Evolutionary conservation across 805 yeast species (phyloP).

Genomic region (Myxozyma monticola): DNA sequence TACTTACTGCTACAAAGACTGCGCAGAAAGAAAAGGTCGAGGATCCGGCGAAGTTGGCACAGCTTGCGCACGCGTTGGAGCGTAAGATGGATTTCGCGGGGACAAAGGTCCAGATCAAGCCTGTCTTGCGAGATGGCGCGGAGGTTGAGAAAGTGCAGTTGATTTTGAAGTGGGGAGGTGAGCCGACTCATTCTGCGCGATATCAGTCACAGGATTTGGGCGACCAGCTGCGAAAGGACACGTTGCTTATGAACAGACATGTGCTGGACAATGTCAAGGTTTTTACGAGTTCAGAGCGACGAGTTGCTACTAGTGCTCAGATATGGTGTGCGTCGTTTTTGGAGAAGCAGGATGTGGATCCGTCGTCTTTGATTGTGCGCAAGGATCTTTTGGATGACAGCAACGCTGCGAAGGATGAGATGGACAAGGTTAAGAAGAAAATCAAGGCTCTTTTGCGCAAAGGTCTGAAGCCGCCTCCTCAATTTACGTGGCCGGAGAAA

Average conservation of each 20-base stretch:
- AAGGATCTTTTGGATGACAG: conserved; percentile 93
- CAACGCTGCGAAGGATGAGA: conserved; percentile 94
- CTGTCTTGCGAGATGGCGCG: conserved; percentile 58
- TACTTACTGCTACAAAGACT: conserved; percentile 74
- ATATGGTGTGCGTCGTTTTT: conserved; percentile 77
- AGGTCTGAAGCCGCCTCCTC: conserved; percentile 96
- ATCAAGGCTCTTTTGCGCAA: conserved; percentile 90
- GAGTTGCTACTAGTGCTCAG: conserved; percentile 91
- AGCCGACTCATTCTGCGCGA: conserved; percentile 95
- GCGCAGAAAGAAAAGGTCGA: conserved; percentile 73
- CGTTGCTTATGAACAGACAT: conserved; percentile 77
- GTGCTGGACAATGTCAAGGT: conserved; percentile 83
- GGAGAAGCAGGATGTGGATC: conserved; percentile 68
- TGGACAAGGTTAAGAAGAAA: conserved; percentile 97
- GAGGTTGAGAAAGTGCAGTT: conserved; percentile 93
- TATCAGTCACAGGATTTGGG: conserved; percentile 95
- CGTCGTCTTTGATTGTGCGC: conserved; percentile 75
- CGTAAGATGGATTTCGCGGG: conserved; percentile 92
- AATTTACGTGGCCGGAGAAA: conserved; percentile 97
- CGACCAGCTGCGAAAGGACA: conserved; percentile 90
- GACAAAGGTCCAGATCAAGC: conserved; percentile 93
- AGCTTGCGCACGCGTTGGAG: conserved; percentile 77
- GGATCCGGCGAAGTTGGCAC: conserved; percentile 72
- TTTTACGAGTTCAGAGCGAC: conserved; percentile 88
- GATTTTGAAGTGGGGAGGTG: conserved; percentile 98